Evolutionary conservation across 2,329 filamentous ascomycete species (phyloP), one percentile per base, ranked within the genome.

Genomic region (Metarhizium humberi): DNA sequence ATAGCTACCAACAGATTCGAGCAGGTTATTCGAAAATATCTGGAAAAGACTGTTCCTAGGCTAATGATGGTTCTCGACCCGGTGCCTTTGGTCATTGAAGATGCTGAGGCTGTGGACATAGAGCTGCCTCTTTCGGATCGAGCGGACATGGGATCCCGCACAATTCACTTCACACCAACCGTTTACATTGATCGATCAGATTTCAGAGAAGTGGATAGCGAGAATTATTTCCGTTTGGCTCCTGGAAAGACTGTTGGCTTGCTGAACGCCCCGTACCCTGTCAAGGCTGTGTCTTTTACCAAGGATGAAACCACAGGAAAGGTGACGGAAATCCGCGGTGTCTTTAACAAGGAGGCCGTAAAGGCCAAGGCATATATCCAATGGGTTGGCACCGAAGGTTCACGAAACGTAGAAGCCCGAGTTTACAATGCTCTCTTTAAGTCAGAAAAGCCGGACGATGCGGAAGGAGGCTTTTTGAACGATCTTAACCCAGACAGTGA

Each of bases 1-100:
- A 95, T 96, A 62, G 84, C 92, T 68, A 85, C 90, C 50, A 73
- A 79, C 55, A 85, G 87, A n/a, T 90, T 97, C 58, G 92, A 97
- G 65, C 85, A 92, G 66, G 85, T 84, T 0, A 84, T 97, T 57
- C 85, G 92, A 25, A 85, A 85, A 60, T 95, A 96, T 68, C 84
- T 97, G 14, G 92, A 97, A 69, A 82, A 82, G 51, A 91, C 89
- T 0, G 91, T 96, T 0, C 92, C 92, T 2, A 85, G 92, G 30
- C 78, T 96, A 13, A 94, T 95, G 87, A 78, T 96, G 34, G 83
- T 97, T 2, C 79, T 96, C 20, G 90, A 96, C 61, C 92, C 92
- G 0, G 76, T 96, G 49, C 86, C 84, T 38, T 84, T 96, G 13
- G 76, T 90, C 34, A 90, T 96, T 57, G 88, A 94, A 61, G 88